Evolutionary conservation across 2,329 filamentous ascomycete species (phyloP).

Genomic region (Phialophora chinensis): DNA sequence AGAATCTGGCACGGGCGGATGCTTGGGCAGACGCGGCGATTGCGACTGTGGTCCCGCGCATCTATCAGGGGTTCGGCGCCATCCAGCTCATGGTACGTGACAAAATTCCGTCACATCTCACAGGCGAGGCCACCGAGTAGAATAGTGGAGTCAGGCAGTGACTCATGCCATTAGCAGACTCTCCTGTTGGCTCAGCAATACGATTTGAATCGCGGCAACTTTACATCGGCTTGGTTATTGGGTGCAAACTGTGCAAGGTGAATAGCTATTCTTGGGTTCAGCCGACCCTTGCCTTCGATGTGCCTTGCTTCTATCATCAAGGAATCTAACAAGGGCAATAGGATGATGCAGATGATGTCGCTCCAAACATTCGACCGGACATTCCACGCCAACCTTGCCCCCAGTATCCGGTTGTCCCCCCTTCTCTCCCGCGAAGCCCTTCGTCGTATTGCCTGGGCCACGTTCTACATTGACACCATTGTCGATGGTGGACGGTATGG

Average conservation of each 20-base stretch:
- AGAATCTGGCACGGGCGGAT: constrained; percentile 2
- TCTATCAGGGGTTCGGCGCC: background rate
- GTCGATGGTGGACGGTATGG: too few species aligned
- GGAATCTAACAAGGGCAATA: background rate
- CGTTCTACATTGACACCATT: too few species aligned
- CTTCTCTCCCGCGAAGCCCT: too few species aligned
- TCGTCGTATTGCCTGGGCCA: too few species aligned
- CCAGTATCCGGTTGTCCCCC: too few species aligned
- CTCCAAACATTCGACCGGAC: constrained; percentile 11
- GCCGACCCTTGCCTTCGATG: too few species aligned
- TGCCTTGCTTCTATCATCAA: too few species aligned
- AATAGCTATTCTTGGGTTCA: background rate
- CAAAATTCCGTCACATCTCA: too few species aligned
- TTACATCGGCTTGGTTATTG: constrained; percentile 1
- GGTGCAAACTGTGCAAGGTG: constrained; percentile 4
- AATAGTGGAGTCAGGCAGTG: too few species aligned
- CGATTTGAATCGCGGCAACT: constrained; percentile 6
- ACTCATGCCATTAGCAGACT: background rate
- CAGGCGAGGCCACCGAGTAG: too few species aligned
- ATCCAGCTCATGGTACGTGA: constrained; percentile 6
- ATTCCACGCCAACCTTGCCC: too few species aligned
- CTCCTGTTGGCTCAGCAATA: constrained; percentile 3
- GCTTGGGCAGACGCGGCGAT: constrained; percentile 8
- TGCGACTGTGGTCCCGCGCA: background rate
- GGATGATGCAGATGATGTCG: constrained; percentile 12